Evolutionary conservation across 257 asterid genomes (phyloP).

Genomic region (Coffea eugenioides): DNA sequence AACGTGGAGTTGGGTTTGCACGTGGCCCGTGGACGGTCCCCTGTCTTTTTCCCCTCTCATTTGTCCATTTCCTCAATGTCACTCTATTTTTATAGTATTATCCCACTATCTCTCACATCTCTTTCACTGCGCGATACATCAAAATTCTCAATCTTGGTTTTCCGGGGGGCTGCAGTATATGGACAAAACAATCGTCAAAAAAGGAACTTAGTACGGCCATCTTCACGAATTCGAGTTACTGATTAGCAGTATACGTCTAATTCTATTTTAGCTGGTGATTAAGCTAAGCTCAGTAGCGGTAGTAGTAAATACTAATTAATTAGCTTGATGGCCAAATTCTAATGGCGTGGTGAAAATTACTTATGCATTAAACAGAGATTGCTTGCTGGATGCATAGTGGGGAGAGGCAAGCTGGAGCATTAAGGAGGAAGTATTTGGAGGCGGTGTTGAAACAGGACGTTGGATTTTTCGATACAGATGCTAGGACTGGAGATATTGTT

Average conservation of each 20-base stretch:
- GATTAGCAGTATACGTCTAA: background rate
- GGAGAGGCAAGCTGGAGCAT: slow-evolving; percentile 84
- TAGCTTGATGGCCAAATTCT: background rate
- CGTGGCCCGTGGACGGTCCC: slow-evolving; percentile 94
- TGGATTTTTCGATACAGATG: slow-evolving; percentile 98
- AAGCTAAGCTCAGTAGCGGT: background rate
- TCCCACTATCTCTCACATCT: slow-evolving; percentile 47
- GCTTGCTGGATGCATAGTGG: slow-evolving; percentile 99
- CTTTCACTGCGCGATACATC: slow-evolving; percentile 45
- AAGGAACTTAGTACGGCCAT: background rate
- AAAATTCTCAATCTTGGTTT: slow-evolving; percentile 13
- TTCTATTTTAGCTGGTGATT: background rate
- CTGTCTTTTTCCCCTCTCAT: slow-evolving; percentile 65
- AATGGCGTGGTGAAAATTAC: background rate
- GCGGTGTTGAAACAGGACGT: slow-evolving; percentile 96
- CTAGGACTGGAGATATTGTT: slow-evolving; percentile 96
- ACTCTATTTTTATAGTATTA: slow-evolving; percentile 37
- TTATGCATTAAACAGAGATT: slow-evolving; percentile 48
- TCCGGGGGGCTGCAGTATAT: background rate
- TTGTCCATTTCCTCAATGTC: slow-evolving; percentile 48
- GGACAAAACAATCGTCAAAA: slow-evolving; percentile 5
- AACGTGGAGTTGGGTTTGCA: slow-evolving; percentile 43
- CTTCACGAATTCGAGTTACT: background rate
- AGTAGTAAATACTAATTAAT: background rate
- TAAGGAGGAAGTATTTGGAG: slow-evolving; percentile 90